A percentile compares a stretch with the other conserved stretches of the same genome.
phyloP scores from a whole-genome alignment of 805 yeast genomes.

The Alloascoidea africana region DNA sequence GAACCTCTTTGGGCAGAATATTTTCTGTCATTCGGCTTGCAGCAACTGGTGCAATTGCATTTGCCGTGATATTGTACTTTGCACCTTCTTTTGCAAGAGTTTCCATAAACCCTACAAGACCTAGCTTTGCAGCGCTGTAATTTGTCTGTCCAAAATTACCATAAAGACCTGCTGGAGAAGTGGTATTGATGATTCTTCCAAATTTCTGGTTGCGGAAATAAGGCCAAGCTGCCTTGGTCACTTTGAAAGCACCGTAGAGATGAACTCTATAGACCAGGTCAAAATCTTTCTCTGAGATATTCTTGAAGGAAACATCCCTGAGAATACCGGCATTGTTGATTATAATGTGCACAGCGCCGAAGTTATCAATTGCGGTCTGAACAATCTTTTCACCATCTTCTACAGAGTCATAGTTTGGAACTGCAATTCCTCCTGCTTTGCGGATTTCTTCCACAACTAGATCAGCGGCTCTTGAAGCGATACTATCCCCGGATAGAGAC shows the following conservation, averaged over 20 bases:
- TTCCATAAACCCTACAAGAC: slow-evolving; percentile 81
- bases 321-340: slow-evolving; percentile 93
- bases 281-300: slow-evolving; percentile 74
- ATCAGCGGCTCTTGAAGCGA: slow-evolving; percentile 79
- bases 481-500: slow-evolving; percentile 59
- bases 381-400: slow-evolving; percentile 74
- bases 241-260: slow-evolving; percentile 75
- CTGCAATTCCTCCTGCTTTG: slow-evolving; percentile 68
- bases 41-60: slow-evolving; percentile 89
- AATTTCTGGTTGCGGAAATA: slow-evolving; percentile 67
- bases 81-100: slow-evolving; percentile 91
- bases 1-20: slow-evolving; percentile 70
- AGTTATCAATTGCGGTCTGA: slow-evolving; percentile 70
- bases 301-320: slow-evolving; percentile 75
- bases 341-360: slow-evolving; percentile 79
- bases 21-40: slow-evolving; percentile 93
- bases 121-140: slow-evolving; percentile 88
- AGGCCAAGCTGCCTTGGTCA: slow-evolving; percentile 88
- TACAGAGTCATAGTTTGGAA: slow-evolving; percentile 88
- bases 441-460: slow-evolving; percentile 71
- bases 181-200: slow-evolving; percentile 83
- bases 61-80: slow-evolving; percentile 68
- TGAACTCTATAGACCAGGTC: slow-evolving; percentile 74
- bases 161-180: slow-evolving; percentile 93
- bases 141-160: slow-evolving; percentile 97